Conservation (phyloP, 306 rosid genomes). For the Sindora glabra region DNA sequence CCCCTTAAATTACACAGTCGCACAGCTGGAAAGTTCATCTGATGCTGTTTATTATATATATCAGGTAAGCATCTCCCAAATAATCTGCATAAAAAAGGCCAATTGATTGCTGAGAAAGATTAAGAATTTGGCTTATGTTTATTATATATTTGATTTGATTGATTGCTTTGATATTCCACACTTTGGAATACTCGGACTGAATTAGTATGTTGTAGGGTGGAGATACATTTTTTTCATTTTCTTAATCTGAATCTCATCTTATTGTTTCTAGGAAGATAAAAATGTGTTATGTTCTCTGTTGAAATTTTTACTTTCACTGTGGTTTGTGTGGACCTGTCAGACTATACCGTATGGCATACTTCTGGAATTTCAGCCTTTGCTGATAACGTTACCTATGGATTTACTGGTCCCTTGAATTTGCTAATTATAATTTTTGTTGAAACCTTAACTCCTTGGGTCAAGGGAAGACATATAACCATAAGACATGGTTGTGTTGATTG, state of each 20-base stretch:
- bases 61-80: constrained; percentile 54
- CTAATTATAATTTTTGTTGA: background rate
- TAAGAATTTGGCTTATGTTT: constrained; percentile 4
- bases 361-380: background rate
- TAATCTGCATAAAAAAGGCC: constrained; percentile 4
- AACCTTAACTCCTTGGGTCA: background rate
- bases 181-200: background rate
- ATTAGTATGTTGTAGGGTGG: background rate
- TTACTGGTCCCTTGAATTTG: background rate
- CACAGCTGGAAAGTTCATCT: constrained; percentile 73
- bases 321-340: no score
- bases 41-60: constrained; percentile 75
- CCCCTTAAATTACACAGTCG: constrained; percentile 69
- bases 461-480: no score
- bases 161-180: background rate
- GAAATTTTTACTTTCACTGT: background rate
- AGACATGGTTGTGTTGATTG: no score
- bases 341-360: no score
- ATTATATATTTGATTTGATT: no score
- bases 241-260: background rate
- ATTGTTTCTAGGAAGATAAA: background rate
- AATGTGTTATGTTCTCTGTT: background rate
- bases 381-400: background rate
- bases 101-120: background rate
- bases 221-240: background rate